Conservation (phyloP, 352 stramenopile genomes). For the Thalassiosira hispida region DNA sequence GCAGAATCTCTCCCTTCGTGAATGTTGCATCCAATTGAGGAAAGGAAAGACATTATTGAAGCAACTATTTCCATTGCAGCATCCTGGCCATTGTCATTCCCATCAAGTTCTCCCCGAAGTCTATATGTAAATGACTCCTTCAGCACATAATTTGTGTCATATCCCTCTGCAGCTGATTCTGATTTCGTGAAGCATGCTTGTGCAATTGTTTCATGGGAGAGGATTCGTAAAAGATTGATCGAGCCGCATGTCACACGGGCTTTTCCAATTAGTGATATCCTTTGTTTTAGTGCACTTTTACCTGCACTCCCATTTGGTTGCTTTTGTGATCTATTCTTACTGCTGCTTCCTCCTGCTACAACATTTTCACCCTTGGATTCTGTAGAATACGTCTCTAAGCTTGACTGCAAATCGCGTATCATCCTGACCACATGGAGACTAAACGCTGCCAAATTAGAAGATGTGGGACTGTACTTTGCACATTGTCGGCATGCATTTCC, state of each 20-base stretch:
- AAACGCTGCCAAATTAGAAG: slow-evolving; percentile 73
- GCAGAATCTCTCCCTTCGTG: slow-evolving; percentile 18
- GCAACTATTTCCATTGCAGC: slow-evolving; percentile 48
- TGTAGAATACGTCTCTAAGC: slow-evolving; percentile 22
- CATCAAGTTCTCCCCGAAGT: slow-evolving; percentile 26
- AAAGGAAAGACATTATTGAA: slow-evolving; percentile 54
- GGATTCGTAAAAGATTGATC: slow-evolving; percentile 67
- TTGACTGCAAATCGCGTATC: slow-evolving; percentile 65
- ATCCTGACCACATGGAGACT: slow-evolving; percentile 71
- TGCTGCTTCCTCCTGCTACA: background rate
- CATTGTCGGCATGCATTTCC: slow-evolving; percentile 57
- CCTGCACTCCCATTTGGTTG: background rate
- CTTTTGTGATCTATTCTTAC: background rate
- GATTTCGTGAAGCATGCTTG: slow-evolving; percentile 27
- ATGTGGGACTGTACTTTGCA: slow-evolving; percentile 58
- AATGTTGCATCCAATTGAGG: slow-evolving; percentile 31
- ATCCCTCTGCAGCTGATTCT: background rate
- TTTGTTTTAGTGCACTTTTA: slow-evolving; percentile 54
- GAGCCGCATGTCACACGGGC: slow-evolving; percentile 77
- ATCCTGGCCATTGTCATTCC: slow-evolving; percentile 31
- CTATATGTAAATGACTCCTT: slow-evolving; percentile 53
- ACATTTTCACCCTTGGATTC: background rate
- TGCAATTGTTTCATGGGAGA: slow-evolving; percentile 71
- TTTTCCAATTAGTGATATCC: slow-evolving; percentile 75
- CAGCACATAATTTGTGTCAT: slow-evolving; percentile 35